Evolutionary conservation across 2,329 filamentous ascomycete species (phyloP), one percentile per base, ranked within the genome.

Genomic region (Penicillium hesseltinei): DNA sequence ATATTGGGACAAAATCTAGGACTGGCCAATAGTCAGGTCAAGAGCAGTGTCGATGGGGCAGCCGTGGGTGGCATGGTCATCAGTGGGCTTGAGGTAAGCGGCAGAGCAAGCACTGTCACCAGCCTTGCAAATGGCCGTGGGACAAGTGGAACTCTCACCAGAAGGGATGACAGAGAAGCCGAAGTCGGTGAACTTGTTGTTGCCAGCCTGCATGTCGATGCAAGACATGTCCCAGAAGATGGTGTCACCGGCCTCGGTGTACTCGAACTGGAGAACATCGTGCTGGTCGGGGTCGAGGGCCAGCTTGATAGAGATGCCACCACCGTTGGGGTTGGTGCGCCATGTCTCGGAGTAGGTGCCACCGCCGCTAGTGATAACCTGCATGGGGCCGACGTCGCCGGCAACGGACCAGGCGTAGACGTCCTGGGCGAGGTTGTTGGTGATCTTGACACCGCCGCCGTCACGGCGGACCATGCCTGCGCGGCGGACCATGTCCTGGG

Each of bases 241-340:
- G 29, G 66, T 73, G 40, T 70, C 68, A 35, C 56, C 52, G 10
- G 60, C 45, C 39, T 68, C 56, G 56, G 73, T 76, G 67, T 76
- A 76, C 64, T 76, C 73, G 62, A 75, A 77, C 69, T 78, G 75
- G n/a, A 77, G 73, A 45, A 78, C 70, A 23, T 75, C 68, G 54
- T 59, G 39, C 59, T 73, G 70, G 50, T 62, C 57, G 21, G 66
- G 61, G 21, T 60, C 56, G 59, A 69, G 68, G 57, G 75, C 66
- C 39, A 77, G 65, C 71, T 77, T 77, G 69, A 77, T 75, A 47
- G 74, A 77, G 60, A 77, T 63, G 61, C 75, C 75, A 44, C 75
- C 75, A 44, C 73, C 75, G 60, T 74, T 71, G 61, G 66, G 58
- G 67, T 74, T 75, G 60, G 51, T 57, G 54, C 65, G 65, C 70